phyloP scores from a whole-genome alignment of 2,329 filamentous ascomycete genomes.

The Penicillium sp. region DNA sequence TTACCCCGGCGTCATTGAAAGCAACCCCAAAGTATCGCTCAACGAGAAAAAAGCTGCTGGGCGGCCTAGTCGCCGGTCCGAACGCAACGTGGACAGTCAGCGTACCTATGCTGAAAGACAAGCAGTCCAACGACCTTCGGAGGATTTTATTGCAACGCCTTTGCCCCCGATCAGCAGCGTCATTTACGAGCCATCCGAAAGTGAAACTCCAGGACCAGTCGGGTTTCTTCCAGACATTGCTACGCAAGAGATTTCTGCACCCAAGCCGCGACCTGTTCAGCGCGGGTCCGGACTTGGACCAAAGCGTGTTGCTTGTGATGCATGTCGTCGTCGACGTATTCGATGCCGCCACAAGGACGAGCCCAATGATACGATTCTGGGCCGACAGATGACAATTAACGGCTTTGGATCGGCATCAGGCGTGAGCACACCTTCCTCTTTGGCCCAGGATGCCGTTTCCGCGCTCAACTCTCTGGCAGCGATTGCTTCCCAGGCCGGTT shows the following conservation, averaged over 20 bases:
- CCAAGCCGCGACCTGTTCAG: slow-evolving; percentile 46
- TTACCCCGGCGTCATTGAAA: slow-evolving; percentile 54
- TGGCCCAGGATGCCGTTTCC: slow-evolving; percentile 40
- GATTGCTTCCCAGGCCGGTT: slow-evolving; percentile 36
- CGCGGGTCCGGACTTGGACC: slow-evolving; percentile 60
- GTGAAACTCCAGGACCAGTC: slow-evolving; percentile 22
- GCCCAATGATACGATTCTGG: slow-evolving; percentile 30
- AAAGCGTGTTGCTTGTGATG: slow-evolving; percentile 60
- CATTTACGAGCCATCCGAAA: slow-evolving; percentile 25
- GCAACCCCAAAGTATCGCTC: slow-evolving; percentile 48
- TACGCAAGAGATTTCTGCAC: slow-evolving; percentile 28
- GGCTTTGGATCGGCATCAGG: slow-evolving; percentile 30
- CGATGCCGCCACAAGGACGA: slow-evolving; percentile 63
- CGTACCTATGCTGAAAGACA: slow-evolving; percentile 41
- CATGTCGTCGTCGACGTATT: slow-evolving; percentile 61
- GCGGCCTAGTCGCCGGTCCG: slow-evolving; percentile 55
- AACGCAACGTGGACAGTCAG: slow-evolving; percentile 50
- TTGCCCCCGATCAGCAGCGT: slow-evolving; percentile 13
- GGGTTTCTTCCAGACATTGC: slow-evolving; percentile 15
- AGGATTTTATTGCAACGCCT: slow-evolving; percentile 21
- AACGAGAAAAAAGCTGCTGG: slow-evolving; percentile 56
- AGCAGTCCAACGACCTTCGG: slow-evolving; percentile 35
- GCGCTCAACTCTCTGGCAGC: slow-evolving; percentile 40
- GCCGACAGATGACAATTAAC: slow-evolving; percentile 29
- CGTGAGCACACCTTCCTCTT: slow-evolving; percentile 30